Conservation (phyloP, 2,329 filamentous ascomycete genomes). For the Boeremia lycopersici region DNA sequence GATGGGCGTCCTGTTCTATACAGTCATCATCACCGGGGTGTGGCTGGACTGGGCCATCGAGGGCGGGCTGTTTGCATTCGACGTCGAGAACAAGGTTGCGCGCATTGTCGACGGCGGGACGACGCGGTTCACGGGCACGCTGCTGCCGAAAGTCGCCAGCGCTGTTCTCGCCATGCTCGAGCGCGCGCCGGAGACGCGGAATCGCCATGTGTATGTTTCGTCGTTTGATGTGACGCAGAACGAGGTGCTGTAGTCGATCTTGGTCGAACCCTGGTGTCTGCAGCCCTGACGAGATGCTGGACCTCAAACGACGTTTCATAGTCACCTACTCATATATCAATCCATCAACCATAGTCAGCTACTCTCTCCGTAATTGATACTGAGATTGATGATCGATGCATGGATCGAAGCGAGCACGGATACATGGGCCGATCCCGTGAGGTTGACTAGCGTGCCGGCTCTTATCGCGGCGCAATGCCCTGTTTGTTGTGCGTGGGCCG, state of each 20-base stretch:
- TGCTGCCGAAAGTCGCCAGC: background rate
- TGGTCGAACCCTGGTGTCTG: no score
- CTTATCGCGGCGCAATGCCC: background rate
- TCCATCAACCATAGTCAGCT: no score
- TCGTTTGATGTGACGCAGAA: background rate
- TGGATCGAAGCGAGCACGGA: no score
- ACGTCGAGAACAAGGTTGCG: background rate
- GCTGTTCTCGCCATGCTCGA: background rate
- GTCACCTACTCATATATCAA: no score
- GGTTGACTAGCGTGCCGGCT: no score
- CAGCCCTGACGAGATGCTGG: no score
- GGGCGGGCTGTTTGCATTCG: background rate
- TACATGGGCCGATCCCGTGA: no score
- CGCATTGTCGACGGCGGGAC: background rate
- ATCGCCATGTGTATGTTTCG: background rate
- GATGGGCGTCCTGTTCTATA: no score
- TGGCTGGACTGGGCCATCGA: background rate
- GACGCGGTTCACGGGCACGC: background rate
- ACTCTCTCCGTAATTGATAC: no score
- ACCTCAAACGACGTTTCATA: no score
- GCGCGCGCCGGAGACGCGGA: background rate
- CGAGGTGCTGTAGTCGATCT: background rate
- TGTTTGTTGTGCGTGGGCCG: conserved; percentile 10
- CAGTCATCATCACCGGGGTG: background rate
- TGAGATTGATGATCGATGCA: no score